Conservation (phyloP, 306 rosid species). For the Trichosanthes cucumerina region DNA sequence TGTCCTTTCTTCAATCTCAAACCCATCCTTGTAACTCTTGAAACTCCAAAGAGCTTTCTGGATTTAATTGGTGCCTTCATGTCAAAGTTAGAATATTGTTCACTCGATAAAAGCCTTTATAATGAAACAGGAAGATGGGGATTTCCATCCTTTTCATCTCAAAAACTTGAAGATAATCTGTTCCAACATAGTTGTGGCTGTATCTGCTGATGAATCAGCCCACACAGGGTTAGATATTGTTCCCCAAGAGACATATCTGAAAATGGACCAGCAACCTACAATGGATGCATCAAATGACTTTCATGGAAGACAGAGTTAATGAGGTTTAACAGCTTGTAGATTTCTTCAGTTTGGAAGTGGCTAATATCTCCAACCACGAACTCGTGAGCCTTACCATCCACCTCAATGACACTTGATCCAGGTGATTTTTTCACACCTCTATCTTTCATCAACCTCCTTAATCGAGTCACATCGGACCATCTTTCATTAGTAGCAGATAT, state of each 20-base stretch:
- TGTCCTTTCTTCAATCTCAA: not conserved
- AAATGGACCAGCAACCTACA: not conserved
- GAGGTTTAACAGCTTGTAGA: conserved; percentile 32
- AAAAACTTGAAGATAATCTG: not conserved
- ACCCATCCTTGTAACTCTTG: not conserved
- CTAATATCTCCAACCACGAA: conserved; percentile 51
- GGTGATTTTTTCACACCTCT: conserved; percentile 58
- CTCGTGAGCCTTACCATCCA: conserved; percentile 46
- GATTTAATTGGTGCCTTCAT: not conserved
- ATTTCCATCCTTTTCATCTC: not conserved
- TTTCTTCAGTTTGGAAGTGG: conserved; percentile 49
- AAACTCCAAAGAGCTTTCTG: conserved; percentile 2
- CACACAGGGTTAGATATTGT: not conserved
- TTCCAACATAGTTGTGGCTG: not conserved
- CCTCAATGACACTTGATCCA: conserved; percentile 58
- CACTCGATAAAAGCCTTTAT: not conserved
- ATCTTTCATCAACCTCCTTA: conserved; percentile 66
- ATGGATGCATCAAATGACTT: conserved; percentile 18
- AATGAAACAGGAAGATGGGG: not conserved
- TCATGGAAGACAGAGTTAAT: conserved; percentile 30
- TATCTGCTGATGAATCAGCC: not conserved
- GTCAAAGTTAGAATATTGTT: not conserved
- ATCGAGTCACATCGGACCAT: conserved; percentile 60
- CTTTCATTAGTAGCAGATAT: conserved; percentile 44
- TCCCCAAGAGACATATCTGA: not conserved